These are phyloP conservation scores for Zygoascus flipseniorum DNA, from an alignment of 805 yeast genomes.

Conservation along the genomic window DNA sequence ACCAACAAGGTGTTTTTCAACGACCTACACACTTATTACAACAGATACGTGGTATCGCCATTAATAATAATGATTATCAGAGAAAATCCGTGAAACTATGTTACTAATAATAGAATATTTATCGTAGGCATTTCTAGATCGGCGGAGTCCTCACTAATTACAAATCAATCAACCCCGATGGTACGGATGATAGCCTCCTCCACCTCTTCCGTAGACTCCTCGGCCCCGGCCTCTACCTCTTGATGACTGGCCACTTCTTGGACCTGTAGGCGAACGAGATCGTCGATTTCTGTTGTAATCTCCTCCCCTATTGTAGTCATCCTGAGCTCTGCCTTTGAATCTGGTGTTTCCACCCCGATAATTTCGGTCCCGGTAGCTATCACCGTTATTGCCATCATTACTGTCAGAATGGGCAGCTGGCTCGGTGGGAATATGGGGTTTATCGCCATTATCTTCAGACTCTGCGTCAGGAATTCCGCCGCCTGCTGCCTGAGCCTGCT, in stretches of 20 bases:
- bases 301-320: slow-evolving; percentile 1
- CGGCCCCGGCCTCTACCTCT: slow-evolving; percentile 7
- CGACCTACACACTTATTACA: no score
- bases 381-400: not conserved
- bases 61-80: no score
- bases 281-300: not conserved
- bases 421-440: slow-evolving; percentile 1
- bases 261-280: slow-evolving; percentile 7
- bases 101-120: no score
- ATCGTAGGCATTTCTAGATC: no score
- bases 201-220: slow-evolving; percentile 8
- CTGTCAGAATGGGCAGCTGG: not conserved
- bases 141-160: no score
- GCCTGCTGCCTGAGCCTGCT: not conserved
- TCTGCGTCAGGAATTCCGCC: slow-evolving; percentile 2
- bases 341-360: slow-evolving; percentile 5
- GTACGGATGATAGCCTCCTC: slow-evolving; percentile 8
- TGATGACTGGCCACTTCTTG: slow-evolving; percentile 2
- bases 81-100: no score
- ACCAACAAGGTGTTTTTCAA: no score
- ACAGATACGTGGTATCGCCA: no score
- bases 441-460: not conserved
- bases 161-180: not conserved
- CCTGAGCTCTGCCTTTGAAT: slow-evolving; percentile 1
- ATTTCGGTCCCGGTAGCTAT: slow-evolving; percentile 5